Evolutionary conservation across 2,329 filamentous ascomycete species (phyloP).

Genomic region (Alternaria hordeiaustralica): DNA sequence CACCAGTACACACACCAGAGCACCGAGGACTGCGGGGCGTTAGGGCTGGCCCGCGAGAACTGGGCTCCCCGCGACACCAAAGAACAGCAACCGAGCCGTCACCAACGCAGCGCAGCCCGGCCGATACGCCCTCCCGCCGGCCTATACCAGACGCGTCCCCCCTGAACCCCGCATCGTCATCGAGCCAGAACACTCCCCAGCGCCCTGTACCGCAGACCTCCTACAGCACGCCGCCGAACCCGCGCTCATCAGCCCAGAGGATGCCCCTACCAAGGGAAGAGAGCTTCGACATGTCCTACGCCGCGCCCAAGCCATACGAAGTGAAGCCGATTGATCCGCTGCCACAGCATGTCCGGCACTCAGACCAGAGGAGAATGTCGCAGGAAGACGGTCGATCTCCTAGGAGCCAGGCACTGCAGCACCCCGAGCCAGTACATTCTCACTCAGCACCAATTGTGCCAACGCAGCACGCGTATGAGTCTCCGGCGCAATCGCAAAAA

Average conservation of each 20-base stretch:
- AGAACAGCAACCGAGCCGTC: slow-evolving; percentile 29
- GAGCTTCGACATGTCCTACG: slow-evolving; percentile 46
- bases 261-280: slow-evolving; percentile 27
- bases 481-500: slow-evolving; percentile 9
- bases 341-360: slow-evolving; percentile 30
- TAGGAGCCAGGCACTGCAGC: slow-evolving; percentile 28
- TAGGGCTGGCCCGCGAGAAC: slow-evolving; percentile 43
- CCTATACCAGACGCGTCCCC: slow-evolving; percentile 38
- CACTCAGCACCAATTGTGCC: slow-evolving; percentile 55
- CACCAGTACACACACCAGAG: slow-evolving; percentile 38
- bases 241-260: slow-evolving; percentile 30
- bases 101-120: slow-evolving; percentile 25
- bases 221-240: slow-evolving; percentile 31
- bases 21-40: slow-evolving; percentile 37
- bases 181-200: slow-evolving; percentile 35
- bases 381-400: slow-evolving; percentile 38
- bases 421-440: slow-evolving; percentile 49
- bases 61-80: slow-evolving; percentile 43
- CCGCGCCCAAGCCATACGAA: slow-evolving; percentile 47
- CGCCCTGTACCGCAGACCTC: slow-evolving; percentile 31
- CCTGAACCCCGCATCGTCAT: slow-evolving; percentile 21
- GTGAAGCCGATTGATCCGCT: slow-evolving; percentile 38
- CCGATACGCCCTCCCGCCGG: slow-evolving; percentile 36
- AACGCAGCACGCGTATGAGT: slow-evolving; percentile 37
- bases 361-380: slow-evolving; percentile 29